Evolutionary conservation across 1,284 basidiomycete genomes (phyloP).

Genomic region (Heterobasidion occidentale): DNA sequence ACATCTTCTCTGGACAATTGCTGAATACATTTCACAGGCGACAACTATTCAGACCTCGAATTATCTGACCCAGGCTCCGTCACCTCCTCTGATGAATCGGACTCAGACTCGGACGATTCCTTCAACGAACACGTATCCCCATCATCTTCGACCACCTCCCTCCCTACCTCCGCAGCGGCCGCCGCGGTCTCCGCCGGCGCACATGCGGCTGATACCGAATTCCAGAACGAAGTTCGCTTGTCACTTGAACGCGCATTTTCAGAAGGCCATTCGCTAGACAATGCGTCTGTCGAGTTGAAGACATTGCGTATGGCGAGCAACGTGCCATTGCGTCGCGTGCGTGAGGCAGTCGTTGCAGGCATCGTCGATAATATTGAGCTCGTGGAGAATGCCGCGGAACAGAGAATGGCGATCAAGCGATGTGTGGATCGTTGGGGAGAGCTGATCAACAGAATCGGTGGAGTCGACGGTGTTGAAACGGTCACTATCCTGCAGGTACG

Average conservation of each 20-base stretch:
- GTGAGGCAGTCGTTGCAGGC: conserved; percentile 69
- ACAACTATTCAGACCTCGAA: conserved; percentile 50
- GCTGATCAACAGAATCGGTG: conserved; percentile 68
- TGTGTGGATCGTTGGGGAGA: conserved; percentile 65
- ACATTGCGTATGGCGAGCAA: conserved; percentile 93
- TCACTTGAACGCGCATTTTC: conserved; percentile 85
- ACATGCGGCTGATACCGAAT: conserved; percentile 58
- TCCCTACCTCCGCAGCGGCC: conserved; percentile 27
- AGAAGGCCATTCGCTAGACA: conserved; percentile 87
- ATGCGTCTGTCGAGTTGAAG: conserved; percentile 89
- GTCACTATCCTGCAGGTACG: conserved; percentile 62
- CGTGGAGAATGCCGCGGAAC: conserved; percentile 40
- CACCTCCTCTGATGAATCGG: conserved; percentile 27
- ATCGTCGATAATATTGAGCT: conserved; percentile 63
- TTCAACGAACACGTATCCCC: conserved; percentile 20
- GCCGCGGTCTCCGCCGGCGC: conserved; percentile 25
- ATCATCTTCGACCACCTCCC: conserved; percentile 33
- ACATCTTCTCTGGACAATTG: neutral
- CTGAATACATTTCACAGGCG: conserved; percentile 33
- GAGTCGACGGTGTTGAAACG: conserved; percentile 69
- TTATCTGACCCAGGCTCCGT: conserved; percentile 51
- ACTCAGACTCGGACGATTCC: conserved; percentile 19
- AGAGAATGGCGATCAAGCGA: conserved; percentile 52
- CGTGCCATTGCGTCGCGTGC: conserved; percentile 71
- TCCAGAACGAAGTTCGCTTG: conserved; percentile 67